Base-by-base conservation (phyloP, 176 grass and related monocot genomes). In the Eleusine coracana region DNA sequence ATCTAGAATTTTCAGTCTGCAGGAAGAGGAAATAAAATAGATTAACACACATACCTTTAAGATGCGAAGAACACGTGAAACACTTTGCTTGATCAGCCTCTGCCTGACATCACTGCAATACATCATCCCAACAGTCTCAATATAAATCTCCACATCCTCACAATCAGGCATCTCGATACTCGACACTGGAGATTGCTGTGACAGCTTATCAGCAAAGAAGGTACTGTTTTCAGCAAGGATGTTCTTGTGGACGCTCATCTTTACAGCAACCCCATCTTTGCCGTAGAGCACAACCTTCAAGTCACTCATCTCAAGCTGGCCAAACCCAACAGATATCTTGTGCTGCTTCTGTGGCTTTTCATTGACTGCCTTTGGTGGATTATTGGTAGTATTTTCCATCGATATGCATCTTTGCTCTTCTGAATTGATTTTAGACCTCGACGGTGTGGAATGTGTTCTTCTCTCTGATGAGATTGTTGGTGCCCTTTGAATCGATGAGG, bases 131-230 rank as follows among this genome's bases (percentile, higher is more conserved):
- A 94, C 90, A 21, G 94, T 94, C 73, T 94, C 94, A 49, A 94
- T 90, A 80, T 84, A 94, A 42, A 97, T 97, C 80, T 97, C 94
- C 49, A 97, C 92, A 83, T 97, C 94, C 54, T 97, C 94, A 61
- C 92, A 97, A 71, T 97, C 92, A 51, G 80, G 20, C 36, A 94
- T 85, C 51, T 97, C 92, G 38, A 97, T 68, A 48, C 65, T 88
- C 2, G 85, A 83, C 13, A 85, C 68, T 23, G 88, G 85, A 79
- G 92, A 94, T 70, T 94, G 80, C 42, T 62, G 66, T 12, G 89
- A 89, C 3, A 97, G 76, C 55, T 89, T 97, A 50, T 94, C 92
- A 37, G 89, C 65, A 85, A 97, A 97, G 85, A 88, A 89, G 55
- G 66, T 89, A 74, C 95, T 92, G 17, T 97, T 88, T 71, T 92